Conservation (phyloP, 2,329 filamentous ascomycete species). For the Diaporthe aspalathi region DNA sequence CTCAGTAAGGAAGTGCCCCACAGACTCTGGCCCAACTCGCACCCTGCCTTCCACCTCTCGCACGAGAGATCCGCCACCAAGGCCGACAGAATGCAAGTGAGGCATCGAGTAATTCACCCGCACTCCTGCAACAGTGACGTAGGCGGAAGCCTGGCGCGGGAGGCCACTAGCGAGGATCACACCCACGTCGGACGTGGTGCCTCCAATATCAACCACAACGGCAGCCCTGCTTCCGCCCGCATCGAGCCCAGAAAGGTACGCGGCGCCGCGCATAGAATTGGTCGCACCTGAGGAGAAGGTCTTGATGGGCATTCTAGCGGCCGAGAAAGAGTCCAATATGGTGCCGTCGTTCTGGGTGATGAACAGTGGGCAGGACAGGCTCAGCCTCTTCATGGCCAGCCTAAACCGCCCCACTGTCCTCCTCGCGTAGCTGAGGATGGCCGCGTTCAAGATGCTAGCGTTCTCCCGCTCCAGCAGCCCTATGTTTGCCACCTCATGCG, state of each 20-base stretch:
- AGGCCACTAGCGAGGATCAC: slow-evolving; percentile 60
- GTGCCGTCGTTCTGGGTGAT: slow-evolving; percentile 65
- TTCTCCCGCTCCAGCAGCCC: slow-evolving; percentile 63
- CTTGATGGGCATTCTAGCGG: slow-evolving; percentile 57
- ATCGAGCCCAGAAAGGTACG: slow-evolving; percentile 59
- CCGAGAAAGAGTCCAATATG: slow-evolving; percentile 54
- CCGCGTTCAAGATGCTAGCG: slow-evolving; percentile 64
- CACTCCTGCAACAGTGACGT: slow-evolving; percentile 58
- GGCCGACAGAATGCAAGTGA: slow-evolving; percentile 53
- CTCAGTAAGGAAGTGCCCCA: slow-evolving; percentile 58
- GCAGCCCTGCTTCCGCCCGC: slow-evolving; percentile 37
- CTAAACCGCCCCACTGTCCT: slow-evolving; percentile 59
- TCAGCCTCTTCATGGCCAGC: slow-evolving; percentile 55
- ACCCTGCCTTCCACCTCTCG: slow-evolving; percentile 45
- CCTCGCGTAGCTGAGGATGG: slow-evolving; percentile 59
- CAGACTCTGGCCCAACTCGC: slow-evolving; percentile 62
- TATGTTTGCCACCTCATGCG: slow-evolving; percentile 51
- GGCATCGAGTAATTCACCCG: slow-evolving; percentile 54
- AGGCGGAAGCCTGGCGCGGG: slow-evolving; percentile 59
- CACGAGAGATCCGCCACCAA: slow-evolving; percentile 58
- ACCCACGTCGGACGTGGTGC: slow-evolving; percentile 65
- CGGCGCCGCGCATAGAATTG: slow-evolving; percentile 62
- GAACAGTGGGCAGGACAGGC: slow-evolving; percentile 54
- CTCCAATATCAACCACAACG: slow-evolving; percentile 65
- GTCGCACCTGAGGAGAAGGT: slow-evolving; percentile 63